Evolutionary conservation across 192 early-diverging fungal genomes (phyloP).

Genomic region (Rhizoclosmatium sp.): DNA sequence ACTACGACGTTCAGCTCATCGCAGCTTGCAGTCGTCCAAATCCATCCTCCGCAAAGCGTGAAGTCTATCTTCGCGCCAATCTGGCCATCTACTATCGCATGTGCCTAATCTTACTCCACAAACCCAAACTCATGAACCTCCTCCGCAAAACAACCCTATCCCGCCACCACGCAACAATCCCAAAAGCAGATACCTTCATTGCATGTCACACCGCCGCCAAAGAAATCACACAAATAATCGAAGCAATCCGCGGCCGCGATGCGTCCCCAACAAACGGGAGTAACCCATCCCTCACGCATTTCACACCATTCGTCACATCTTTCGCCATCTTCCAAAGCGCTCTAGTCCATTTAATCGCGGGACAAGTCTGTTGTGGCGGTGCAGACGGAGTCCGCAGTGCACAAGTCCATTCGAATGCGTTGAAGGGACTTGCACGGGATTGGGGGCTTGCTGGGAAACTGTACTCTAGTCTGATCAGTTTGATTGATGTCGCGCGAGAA

Average conservation of each 20-base stretch:
- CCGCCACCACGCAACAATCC: conserved; percentile 5
- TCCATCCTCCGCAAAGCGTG: neutral
- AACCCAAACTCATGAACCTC: conserved; percentile 47
- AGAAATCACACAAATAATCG: neutral
- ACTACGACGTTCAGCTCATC: neutral
- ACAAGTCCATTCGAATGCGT: neutral
- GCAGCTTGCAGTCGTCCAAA: neutral
- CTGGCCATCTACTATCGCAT: conserved; percentile 52
- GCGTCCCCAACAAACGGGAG: neutral
- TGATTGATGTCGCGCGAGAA: conserved; percentile 14
- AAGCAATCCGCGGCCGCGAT: neutral
- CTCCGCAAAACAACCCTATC: conserved; percentile 23
- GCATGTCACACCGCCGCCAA: neutral
- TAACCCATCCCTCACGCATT: neutral
- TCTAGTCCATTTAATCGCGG: conserved; percentile 14
- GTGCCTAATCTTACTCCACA: conserved; percentile 51
- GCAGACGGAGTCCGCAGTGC: neutral
- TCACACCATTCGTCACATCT: conserved; percentile 2
- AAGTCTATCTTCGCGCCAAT: conserved; percentile 3
- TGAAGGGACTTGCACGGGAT: conserved; percentile 3
- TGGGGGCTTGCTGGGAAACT: conserved; percentile 20
- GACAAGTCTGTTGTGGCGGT: conserved; percentile 9
- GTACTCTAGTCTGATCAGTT: conserved; percentile 5
- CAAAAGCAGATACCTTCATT: neutral
- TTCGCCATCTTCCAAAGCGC: conserved; percentile 21